Evolutionary conservation across 208 protist species (phyloP).

Genomic region (Acanthamoeba royreba): DNA sequence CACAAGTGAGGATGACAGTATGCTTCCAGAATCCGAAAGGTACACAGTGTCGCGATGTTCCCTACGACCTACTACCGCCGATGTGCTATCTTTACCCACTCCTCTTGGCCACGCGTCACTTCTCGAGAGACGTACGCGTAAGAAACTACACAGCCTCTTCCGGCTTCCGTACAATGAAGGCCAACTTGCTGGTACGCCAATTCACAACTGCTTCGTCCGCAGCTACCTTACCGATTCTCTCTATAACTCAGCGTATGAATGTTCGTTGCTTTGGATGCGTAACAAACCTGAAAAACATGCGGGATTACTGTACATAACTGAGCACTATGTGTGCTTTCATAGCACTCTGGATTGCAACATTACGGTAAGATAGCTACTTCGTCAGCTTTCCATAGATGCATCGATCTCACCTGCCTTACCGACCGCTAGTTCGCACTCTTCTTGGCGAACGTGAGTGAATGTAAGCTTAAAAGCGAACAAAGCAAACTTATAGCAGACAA

Average conservation of each 20-base stretch:
- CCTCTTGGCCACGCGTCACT: not conserved
- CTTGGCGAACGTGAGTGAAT: not conserved
- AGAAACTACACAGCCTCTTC: not conserved
- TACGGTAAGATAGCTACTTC: too few relatives aligned
- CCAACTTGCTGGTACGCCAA: not conserved
- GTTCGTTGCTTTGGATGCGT: not conserved
- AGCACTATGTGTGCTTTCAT: constrained; percentile 11
- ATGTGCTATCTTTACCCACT: not conserved
- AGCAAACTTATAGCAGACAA: not conserved
- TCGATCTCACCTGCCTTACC: too few relatives aligned
- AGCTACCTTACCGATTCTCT: too few relatives aligned
- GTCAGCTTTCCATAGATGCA: too few relatives aligned
- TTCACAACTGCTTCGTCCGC: too few relatives aligned
- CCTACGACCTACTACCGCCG: not conserved
- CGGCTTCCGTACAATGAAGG: not conserved
- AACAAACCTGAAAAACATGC: not conserved
- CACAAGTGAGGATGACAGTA: not conserved
- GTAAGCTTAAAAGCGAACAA: not conserved
- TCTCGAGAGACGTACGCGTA: not conserved
- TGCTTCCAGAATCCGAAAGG: not conserved
- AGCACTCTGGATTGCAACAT: not conserved
- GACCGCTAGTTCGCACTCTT: not conserved
- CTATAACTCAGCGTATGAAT: not conserved
- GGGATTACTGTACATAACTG: constrained; percentile 1
- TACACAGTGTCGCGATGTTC: not conserved